A percentile compares a stretch with the other conserved stretches of the same genome.
Evolutionary conservation across 2,329 filamentous ascomycete genomes (phyloP).

Genomic region (Aspergillus puulaauensis): DNA sequence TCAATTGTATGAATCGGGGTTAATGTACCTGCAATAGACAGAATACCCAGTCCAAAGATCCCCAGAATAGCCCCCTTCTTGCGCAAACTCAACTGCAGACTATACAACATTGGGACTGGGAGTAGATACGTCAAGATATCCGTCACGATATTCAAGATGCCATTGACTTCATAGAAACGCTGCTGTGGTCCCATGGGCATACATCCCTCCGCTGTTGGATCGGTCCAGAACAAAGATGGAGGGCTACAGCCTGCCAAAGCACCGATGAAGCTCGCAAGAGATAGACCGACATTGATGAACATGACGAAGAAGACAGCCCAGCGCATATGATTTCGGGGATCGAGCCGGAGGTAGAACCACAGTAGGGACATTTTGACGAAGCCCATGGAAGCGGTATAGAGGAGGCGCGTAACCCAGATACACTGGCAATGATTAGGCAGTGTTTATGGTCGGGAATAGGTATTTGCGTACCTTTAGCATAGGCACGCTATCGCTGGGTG

Average conservation of each 20-base stretch:
- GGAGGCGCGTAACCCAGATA: background rate
- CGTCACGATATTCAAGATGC: constrained; percentile 16
- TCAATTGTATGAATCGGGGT: background rate
- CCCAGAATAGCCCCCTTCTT: constrained; percentile 14
- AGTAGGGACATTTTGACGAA: constrained; percentile 1
- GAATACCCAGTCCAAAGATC: constrained; percentile 14
- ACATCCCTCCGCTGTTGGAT: background rate
- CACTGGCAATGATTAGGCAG: background rate
- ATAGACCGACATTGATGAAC: background rate
- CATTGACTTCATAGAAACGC: constrained; percentile 18
- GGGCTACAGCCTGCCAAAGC: background rate
- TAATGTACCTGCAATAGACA: constrained; percentile 12
- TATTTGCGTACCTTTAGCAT: background rate
- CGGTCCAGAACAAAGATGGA: constrained; percentile 1
- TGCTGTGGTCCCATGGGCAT: constrained; percentile 12
- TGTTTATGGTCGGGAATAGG: background rate
- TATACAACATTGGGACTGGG: constrained; percentile 17
- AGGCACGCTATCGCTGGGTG: background rate
- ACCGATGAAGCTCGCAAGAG: constrained; percentile 4
- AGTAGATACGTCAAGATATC: constrained; percentile 16
- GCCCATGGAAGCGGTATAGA: background rate
- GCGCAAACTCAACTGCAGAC: background rate
- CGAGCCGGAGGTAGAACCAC: background rate
- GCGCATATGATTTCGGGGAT: background rate
- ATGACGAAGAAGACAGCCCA: background rate